phyloP scores from a whole-genome alignment of 208 protist species.

The Tetramitus jugosus region DNA sequence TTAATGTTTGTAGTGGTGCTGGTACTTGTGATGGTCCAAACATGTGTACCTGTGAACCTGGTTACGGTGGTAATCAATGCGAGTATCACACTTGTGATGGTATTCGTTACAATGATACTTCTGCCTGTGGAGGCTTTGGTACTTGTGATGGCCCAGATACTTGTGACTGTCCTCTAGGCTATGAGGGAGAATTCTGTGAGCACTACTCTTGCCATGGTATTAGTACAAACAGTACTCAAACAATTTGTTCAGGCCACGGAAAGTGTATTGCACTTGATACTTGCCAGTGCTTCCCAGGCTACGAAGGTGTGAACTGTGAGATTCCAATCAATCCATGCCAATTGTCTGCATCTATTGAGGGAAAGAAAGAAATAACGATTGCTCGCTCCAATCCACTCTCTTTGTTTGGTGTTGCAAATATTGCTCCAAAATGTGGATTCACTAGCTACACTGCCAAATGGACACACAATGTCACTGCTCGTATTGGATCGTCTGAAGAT shows the following conservation, averaged over 20 bases:
- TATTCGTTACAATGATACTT: background rate
- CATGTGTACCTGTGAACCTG: background rate
- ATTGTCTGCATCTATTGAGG: no score
- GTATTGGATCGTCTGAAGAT: no score
- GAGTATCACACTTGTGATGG: background rate
- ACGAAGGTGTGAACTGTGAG: background rate
- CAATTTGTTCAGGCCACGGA: background rate
- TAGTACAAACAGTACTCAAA: background rate
- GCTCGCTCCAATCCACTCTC: no score
- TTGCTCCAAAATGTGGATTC: no score
- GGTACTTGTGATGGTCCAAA: background rate
- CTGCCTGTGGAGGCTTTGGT: background rate
- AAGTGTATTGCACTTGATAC: background rate
- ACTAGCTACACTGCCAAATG: no score
- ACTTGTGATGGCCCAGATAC: background rate
- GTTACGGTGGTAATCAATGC: background rate
- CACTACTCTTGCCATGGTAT: background rate
- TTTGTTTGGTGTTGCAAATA: no score
- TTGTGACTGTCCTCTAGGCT: background rate
- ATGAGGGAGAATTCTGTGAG: background rate
- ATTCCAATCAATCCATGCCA: no score
- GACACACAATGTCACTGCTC: no score
- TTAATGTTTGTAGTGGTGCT: background rate
- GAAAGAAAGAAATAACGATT: no score
- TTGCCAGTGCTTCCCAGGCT: background rate